These are phyloP conservation scores for Roridomyces roridus DNA, from an alignment of 768 basidiomycete genomes.

Conservation along the genomic window DNA sequence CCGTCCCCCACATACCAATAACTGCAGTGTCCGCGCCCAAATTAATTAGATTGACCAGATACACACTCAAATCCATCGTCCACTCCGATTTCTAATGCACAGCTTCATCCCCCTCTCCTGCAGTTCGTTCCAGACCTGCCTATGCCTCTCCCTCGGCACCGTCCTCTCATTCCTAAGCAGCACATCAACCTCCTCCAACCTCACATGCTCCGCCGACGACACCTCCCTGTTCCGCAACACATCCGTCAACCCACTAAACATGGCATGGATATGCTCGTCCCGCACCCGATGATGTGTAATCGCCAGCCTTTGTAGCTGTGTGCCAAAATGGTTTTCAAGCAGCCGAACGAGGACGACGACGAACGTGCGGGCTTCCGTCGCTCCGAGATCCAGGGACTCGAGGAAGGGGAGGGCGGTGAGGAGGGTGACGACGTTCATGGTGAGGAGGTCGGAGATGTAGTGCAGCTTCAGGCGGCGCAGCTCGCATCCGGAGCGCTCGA, in stretches of 20 bases:
- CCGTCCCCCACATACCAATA: too few relatives aligned
- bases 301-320: neutral
- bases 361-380: conserved; percentile 8
- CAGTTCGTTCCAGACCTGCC: neutral
- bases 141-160: neutral
- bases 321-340: neutral
- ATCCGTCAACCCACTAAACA: neutral
- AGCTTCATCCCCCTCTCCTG: neutral
- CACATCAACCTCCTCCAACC: neutral
- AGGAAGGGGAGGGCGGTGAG: neutral
- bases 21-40: too few relatives aligned
- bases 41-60: too few relatives aligned
- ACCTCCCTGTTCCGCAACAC: neutral
- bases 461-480: conserved; percentile 6
- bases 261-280: neutral
- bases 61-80: conserved; percentile 1
- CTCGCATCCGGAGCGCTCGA: neutral
- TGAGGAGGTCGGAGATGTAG: neutral
- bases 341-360: neutral
- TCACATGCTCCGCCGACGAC: conserved; percentile 1
- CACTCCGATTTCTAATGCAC: neutral
- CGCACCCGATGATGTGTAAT: conserved; percentile 5
- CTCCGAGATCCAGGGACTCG: neutral
- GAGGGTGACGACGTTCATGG: neutral
- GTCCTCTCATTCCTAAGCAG: neutral